Conservation (phyloP, 805 yeast species). For the Starmerella powellii region DNA sequence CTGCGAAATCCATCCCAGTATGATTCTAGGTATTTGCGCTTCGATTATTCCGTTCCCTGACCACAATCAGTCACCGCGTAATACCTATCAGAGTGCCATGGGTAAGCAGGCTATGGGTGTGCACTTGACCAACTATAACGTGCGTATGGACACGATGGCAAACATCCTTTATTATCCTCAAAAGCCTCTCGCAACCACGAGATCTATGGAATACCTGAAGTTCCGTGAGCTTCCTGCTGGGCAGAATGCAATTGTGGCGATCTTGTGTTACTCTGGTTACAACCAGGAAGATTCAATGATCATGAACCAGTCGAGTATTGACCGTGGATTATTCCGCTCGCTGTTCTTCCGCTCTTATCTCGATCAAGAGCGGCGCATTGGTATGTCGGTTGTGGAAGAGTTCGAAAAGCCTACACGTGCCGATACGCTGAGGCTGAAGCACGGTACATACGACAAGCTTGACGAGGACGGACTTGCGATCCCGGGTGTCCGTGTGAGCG, state of each 20-base stretch:
- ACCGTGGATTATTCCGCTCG: slow-evolving; percentile 90
- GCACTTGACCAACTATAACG: slow-evolving; percentile 83
- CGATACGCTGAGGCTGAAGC: slow-evolving; percentile 88
- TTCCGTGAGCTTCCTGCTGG: slow-evolving; percentile 98
- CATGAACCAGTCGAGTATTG: slow-evolving; percentile 97
- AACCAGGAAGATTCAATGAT: slow-evolving; percentile 99
- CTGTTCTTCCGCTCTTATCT: slow-evolving; percentile 92
- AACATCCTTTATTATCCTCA: slow-evolving; percentile 95
- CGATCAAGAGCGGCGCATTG: slow-evolving; percentile 97
- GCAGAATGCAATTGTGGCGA: slow-evolving; percentile 96
- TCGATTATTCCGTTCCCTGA: slow-evolving; percentile 99
- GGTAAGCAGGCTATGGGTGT: slow-evolving; percentile 99
- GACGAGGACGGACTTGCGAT: slow-evolving; percentile 97
- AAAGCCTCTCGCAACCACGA: slow-evolving; percentile 93
- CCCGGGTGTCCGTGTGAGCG: slow-evolving; percentile 97
- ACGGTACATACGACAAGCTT: slow-evolving; percentile 94
- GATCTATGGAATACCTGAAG: slow-evolving; percentile 94
- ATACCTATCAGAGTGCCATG: slow-evolving; percentile 98
- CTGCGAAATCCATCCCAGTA: slow-evolving; percentile 97
- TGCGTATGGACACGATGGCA: slow-evolving; percentile 99
- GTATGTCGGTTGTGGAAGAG: slow-evolving; percentile 96
- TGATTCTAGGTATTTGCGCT: slow-evolving; percentile 98
- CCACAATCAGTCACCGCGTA: slow-evolving; percentile 98
- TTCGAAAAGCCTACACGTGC: slow-evolving; percentile 94
- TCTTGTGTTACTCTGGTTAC: slow-evolving; percentile 95